Evolutionary conservation across 2,329 filamentous ascomycete genomes (phyloP).

Genomic region (Pseudogymnoascus sp.): DNA sequence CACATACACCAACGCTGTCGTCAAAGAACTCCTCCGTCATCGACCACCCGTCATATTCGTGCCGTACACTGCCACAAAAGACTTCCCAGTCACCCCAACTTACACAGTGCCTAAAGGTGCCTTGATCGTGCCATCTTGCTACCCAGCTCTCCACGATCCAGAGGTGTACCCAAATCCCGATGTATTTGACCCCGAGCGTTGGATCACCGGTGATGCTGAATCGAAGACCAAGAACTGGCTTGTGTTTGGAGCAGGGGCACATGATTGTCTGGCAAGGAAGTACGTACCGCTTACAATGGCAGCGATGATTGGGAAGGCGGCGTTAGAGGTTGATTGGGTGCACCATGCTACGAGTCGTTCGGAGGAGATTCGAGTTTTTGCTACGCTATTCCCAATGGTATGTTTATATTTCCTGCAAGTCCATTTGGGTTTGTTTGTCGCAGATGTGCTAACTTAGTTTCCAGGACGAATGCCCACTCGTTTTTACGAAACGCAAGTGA

Average conservation of each 20-base stretch:
- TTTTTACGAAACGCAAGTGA: background rate
- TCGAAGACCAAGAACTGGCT: slow-evolving; percentile 46
- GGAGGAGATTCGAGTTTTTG: slow-evolving; percentile 36
- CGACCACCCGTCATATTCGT: slow-evolving; percentile 48
- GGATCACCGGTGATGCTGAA: slow-evolving; percentile 44
- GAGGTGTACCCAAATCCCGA: slow-evolving; percentile 40
- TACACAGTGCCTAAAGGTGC: slow-evolving; percentile 44
- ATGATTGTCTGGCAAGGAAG: slow-evolving; percentile 42
- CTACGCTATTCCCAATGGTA: background rate
- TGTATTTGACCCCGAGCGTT: slow-evolving; percentile 43
- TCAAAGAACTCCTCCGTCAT: slow-evolving; percentile 46
- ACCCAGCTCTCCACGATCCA: slow-evolving; percentile 44
- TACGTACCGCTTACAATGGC: slow-evolving; percentile 46
- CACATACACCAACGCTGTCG: slow-evolving; percentile 44
- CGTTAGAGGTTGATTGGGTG: slow-evolving; percentile 42
- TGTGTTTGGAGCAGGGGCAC: slow-evolving; percentile 44
- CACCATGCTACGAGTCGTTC: slow-evolving; percentile 41
- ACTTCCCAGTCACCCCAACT: slow-evolving; percentile 39
- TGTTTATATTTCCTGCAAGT: background rate
- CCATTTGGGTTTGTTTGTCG: background rate
- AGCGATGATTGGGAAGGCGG: slow-evolving; percentile 45
- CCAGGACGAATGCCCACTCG: background rate
- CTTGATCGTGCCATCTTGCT: slow-evolving; percentile 44
- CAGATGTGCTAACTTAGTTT: background rate
- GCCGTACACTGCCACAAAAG: slow-evolving; percentile 41